A percentile compares a stretch with the other conserved stretches of the same genome.
Evolutionary conservation across 1,139 yeast species (phyloP).

Genomic region (Scheffersomyces insectosa): DNA sequence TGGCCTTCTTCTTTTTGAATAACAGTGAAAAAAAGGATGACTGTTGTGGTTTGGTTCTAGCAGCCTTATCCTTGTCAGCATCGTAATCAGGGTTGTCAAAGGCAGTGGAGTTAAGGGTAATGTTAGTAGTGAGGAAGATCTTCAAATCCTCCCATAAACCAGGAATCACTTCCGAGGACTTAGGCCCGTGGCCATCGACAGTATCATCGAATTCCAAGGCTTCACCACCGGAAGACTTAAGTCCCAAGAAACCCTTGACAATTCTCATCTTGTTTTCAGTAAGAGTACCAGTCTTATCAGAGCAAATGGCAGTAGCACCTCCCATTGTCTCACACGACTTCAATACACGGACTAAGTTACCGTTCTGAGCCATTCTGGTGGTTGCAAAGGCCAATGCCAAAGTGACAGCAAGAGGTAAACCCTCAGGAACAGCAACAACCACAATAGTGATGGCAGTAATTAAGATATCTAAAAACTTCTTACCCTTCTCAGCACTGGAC

Average conservation of each 20-base stretch:
- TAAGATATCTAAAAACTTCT: conserved; percentile 77
- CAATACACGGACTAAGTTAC: conserved; percentile 90
- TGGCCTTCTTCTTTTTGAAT: conserved; percentile 8
- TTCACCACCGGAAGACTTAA: conserved; percentile 11
- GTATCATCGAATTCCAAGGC: conserved; percentile 46
- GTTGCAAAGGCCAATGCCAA: conserved; percentile 97
- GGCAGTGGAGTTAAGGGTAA: conserved; percentile 82
- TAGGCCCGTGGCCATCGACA: conserved; percentile 24
- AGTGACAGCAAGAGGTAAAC: conserved; percentile 94
- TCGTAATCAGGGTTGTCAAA: conserved; percentile 63
- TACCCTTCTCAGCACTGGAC: conserved; percentile 76
- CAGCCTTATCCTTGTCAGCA: conserved; percentile 32
- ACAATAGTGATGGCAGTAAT: conserved; percentile 90
- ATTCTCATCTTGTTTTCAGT: conserved; percentile 93
- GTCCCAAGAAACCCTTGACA: conserved; percentile 70
- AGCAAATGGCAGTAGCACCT: conserved; percentile 94
- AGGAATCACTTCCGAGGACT: conserved; percentile 33
- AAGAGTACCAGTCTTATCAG: conserved; percentile 96
- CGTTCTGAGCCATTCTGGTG: conserved; percentile 95
- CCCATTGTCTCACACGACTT: conserved; percentile 99
- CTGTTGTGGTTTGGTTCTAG: conserved; percentile 30
- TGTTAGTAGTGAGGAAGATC: conserved; percentile 54
- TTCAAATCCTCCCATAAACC: conserved; percentile 33
- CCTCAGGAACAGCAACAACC: conserved; percentile 98
- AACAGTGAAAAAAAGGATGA: conserved; percentile 22